These are phyloP conservation scores for Prunus mongolica DNA, from an alignment of 306 rosid species.

Conservation along the genomic window DNA sequence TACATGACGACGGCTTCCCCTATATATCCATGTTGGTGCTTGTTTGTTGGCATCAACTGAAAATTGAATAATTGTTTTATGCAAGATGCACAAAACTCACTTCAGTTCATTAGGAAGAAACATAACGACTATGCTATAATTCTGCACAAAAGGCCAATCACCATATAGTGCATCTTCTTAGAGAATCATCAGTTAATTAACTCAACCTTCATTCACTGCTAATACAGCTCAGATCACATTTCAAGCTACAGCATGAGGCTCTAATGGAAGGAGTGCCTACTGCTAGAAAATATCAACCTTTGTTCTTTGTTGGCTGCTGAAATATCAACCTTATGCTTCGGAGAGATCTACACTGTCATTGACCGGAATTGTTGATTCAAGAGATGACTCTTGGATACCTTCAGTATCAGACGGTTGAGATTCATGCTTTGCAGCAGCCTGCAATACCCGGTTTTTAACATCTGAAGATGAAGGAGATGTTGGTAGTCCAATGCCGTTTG, in stretches of 20 bases:
- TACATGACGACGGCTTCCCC: no score
- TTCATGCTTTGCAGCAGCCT: constrained; percentile 96
- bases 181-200: not conserved
- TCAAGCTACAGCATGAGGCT: not conserved
- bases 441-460: constrained; percentile 87
- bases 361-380: constrained; percentile 45
- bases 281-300: not conserved
- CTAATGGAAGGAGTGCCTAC: not conserved
- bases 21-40: no score
- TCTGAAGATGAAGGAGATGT: constrained; percentile 92
- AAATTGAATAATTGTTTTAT: not conserved
- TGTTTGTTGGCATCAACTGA: not conserved
- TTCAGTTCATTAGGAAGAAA: not conserved
- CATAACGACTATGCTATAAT: not conserved
- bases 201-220: not conserved
- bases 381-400: constrained; percentile 46
- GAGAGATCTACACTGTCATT: constrained; percentile 51
- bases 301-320: no score
- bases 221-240: not conserved
- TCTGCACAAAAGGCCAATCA: not conserved
- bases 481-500: constrained; percentile 73
- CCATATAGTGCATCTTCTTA: not conserved
- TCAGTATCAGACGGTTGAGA: constrained; percentile 78
- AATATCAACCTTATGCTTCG: constrained; percentile 32
- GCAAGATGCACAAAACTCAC: not conserved